Conservation (phyloP, 768 basidiomycete genomes). For the Leccinum subtestaceum region DNA sequence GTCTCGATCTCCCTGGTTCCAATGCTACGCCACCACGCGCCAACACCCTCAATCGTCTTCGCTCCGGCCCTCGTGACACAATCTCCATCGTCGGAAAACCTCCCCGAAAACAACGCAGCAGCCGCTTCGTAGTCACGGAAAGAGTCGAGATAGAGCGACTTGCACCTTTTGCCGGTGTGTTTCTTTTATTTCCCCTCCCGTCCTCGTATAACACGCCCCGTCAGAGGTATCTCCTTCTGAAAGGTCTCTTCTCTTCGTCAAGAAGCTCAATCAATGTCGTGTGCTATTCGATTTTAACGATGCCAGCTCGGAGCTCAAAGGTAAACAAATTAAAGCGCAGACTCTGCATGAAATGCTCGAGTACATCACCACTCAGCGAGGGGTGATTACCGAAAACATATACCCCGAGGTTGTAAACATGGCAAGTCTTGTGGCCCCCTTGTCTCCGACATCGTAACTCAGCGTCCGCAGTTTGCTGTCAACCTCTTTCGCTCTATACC, state of each 20-base stretch:
- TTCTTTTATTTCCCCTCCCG: constrained; percentile 9
- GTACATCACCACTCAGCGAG: constrained; percentile 95
- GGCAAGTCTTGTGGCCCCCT: constrained; percentile 50
- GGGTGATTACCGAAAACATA: constrained; percentile 93
- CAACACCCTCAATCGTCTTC: constrained; percentile 68
- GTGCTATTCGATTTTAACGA: constrained; percentile 99
- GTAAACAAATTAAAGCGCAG: constrained; percentile 98
- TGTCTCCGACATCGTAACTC: constrained; percentile 3
- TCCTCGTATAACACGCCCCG: not conserved
- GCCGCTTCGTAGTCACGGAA: constrained; percentile 93
- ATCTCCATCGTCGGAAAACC: constrained; percentile 96
- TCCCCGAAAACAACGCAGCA: constrained; percentile 95
- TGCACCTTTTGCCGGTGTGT: constrained; percentile 79
- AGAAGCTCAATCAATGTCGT: constrained; percentile 93
- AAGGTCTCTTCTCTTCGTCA: constrained; percentile 87
- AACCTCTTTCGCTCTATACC: constrained; percentile 99
- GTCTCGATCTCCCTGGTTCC: constrained; percentile 43
- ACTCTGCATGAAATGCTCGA: constrained; percentile 98
- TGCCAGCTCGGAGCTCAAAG: constrained; percentile 89
- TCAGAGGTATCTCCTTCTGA: constrained; percentile 87
- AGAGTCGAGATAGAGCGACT: constrained; percentile 95
- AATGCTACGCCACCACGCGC: constrained; percentile 62
- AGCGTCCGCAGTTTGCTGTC: constrained; percentile 73
- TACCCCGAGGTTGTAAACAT: constrained; percentile 99
- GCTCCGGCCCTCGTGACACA: constrained; percentile 88